These are phyloP conservation scores for Saccharomycopsis malanga DNA, from an alignment of 805 yeast species.

Conservation along the genomic window DNA sequence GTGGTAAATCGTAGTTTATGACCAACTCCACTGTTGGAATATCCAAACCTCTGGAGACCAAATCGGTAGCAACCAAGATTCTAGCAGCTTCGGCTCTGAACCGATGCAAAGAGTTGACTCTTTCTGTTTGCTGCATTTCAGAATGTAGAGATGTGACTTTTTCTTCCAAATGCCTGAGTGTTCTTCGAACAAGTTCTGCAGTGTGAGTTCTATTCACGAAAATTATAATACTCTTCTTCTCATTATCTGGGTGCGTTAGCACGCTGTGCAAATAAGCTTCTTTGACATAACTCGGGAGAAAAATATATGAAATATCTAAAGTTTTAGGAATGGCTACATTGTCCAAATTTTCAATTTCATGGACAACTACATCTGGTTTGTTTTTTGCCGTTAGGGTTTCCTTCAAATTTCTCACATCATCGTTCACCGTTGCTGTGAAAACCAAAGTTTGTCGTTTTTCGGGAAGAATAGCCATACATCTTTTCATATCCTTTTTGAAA, in stretches of 20 bases:
- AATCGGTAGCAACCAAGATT: constrained; percentile 90
- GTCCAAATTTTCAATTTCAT: constrained; percentile 69
- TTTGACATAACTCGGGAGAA: constrained; percentile 82
- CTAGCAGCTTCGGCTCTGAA: constrained; percentile 94
- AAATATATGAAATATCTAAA: constrained; percentile 54
- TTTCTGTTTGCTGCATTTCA: constrained; percentile 86
- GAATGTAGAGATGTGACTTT: constrained; percentile 89
- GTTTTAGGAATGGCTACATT: constrained; percentile 76
- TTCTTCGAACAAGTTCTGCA: constrained; percentile 80
- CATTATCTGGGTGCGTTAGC: constrained; percentile 54
- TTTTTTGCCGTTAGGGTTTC: constrained; percentile 52
- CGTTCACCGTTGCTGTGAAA: constrained; percentile 95
- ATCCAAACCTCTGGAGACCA: constrained; percentile 95
- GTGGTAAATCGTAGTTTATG: constrained; percentile 86
- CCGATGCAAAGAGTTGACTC: constrained; percentile 85
- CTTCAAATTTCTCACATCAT: constrained; percentile 75
- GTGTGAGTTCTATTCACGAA: constrained; percentile 88
- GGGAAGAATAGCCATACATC: constrained; percentile 70
- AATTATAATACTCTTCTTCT: constrained; percentile 66
- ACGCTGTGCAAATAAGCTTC: constrained; percentile 78
- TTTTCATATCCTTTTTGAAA: constrained; percentile 69
- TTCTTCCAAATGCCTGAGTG: constrained; percentile 63
- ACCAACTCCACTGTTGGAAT: constrained; percentile 90
- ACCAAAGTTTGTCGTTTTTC: constrained; percentile 75
- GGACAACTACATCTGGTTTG: constrained; percentile 52